phyloP scores from a whole-genome alignment of 2,329 filamentous ascomycete genomes.

The Epicoccum sorghinum region DNA sequence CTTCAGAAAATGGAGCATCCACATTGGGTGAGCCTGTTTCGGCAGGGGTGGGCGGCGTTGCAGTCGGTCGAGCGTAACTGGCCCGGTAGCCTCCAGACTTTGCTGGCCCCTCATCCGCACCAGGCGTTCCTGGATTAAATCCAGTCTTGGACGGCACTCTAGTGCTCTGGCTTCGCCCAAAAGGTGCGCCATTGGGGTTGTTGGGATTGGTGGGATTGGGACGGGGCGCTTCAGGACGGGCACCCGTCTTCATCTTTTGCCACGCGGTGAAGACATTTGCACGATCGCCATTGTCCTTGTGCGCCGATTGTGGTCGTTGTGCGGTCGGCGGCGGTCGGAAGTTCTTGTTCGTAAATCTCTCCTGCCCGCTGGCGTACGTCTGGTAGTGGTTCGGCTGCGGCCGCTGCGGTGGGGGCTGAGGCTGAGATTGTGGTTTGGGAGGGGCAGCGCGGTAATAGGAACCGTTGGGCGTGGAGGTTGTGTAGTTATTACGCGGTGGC shows the following conservation, averaged over 20 bases:
- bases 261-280: constrained; percentile 56
- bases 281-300: constrained; percentile 47
- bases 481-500: constrained; percentile 52
- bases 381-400: constrained; percentile 37
- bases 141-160: constrained; percentile 59
- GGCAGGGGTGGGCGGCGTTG: constrained; percentile 29
- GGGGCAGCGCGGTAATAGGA: constrained; percentile 43
- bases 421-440: constrained; percentile 31
- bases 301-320: constrained; percentile 36
- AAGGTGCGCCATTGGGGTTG: constrained; percentile 46
- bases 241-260: constrained; percentile 54
- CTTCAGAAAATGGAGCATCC: constrained; percentile 52
- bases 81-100: constrained; percentile 55
- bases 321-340: constrained; percentile 48
- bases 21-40: constrained; percentile 28
- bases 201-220: constrained; percentile 27
- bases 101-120: constrained; percentile 65
- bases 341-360: constrained; percentile 51
- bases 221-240: constrained; percentile 35
- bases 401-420: constrained; percentile 18
- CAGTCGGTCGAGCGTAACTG: constrained; percentile 42
- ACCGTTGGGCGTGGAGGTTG: constrained; percentile 43
- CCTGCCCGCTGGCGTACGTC: constrained; percentile 49
- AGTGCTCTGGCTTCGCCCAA: constrained; percentile 48
- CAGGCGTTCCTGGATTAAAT: constrained; percentile 64